Evolutionary conservation across 2,329 filamentous ascomycete genomes (phyloP).

Genomic region (Venturia carpophila): DNA sequence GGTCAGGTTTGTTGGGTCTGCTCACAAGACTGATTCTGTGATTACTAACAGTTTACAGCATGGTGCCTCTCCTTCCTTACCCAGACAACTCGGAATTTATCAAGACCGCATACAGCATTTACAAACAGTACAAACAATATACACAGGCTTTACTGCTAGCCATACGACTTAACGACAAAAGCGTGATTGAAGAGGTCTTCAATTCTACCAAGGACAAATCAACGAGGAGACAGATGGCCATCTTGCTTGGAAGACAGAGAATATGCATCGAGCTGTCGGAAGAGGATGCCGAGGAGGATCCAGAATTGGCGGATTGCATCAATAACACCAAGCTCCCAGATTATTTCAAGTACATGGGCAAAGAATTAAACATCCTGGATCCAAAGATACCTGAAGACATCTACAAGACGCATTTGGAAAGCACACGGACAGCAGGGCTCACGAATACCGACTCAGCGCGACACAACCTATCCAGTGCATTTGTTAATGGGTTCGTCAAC

Average conservation of each 20-base stretch:
- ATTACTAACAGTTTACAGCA: conserved; percentile 43
- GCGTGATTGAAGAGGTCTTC: conserved; percentile 76
- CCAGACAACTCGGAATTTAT: conserved; percentile 96
- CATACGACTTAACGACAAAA: conserved; percentile 81
- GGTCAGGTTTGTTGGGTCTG: conserved; percentile 52
- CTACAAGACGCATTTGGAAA: conserved; percentile 98
- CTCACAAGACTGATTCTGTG: neutral
- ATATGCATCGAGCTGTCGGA: conserved; percentile 66
- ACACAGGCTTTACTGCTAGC: conserved; percentile 90
- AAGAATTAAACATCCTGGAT: conserved; percentile 93
- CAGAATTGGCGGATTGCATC: conserved; percentile 71
- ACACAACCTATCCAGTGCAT: conserved; percentile 90
- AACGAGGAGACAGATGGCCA: conserved; percentile 87
- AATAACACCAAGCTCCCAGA: conserved; percentile 83
- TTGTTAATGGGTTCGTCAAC: conserved; percentile 96
- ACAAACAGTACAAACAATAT: conserved; percentile 85
- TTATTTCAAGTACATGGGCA: conserved; percentile 87
- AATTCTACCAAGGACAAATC: conserved; percentile 70
- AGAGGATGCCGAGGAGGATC: conserved; percentile 59
- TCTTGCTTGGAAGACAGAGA: conserved; percentile 83
- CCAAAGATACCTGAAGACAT: conserved; percentile 97
- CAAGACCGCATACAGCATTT: conserved; percentile 85
- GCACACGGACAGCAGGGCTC: conserved; percentile 81
- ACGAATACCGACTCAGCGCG: conserved; percentile 92
- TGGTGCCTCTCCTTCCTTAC: conserved; percentile 95